These are phyloP conservation scores for Lactarius deliciosus DNA, from an alignment of 768 basidiomycete species.

Conservation along the genomic window DNA sequence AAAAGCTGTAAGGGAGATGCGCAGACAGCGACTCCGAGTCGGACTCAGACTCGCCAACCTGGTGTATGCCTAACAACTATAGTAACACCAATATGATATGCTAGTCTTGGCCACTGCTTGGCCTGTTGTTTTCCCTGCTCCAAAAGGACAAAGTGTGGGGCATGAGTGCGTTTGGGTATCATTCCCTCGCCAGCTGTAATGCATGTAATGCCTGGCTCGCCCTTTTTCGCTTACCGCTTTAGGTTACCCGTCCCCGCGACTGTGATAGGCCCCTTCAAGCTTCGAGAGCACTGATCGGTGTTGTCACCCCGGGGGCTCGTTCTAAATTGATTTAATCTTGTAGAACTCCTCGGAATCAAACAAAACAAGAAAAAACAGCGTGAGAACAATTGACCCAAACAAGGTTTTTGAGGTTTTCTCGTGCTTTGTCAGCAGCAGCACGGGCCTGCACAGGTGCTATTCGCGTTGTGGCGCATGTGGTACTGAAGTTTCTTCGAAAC, in stretches of 20 bases:
- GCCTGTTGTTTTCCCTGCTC: too few species aligned
- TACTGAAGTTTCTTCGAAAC: neutral
- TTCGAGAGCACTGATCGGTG: neutral
- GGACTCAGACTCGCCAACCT: too few species aligned
- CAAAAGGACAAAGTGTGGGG: too few species aligned
- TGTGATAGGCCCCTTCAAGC: neutral
- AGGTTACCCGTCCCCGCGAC: neutral
- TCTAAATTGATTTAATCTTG: neutral
- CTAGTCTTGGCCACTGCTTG: too few species aligned
- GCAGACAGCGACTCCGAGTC: too few species aligned
- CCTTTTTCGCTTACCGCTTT: neutral
- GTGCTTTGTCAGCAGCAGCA: neutral
- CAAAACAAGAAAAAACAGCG: neutral
- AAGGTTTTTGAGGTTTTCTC: neutral
- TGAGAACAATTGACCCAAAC: neutral
- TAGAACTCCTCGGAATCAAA: neutral
- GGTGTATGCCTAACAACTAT: too few species aligned
- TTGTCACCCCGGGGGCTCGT: neutral
- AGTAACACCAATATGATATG: too few species aligned
- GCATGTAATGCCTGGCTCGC: neutral
- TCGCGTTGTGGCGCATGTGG: neutral
- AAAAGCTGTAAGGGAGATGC: too few species aligned
- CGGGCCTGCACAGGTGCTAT: neutral
- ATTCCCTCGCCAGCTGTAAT: too few species aligned
- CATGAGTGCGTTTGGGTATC: too few species aligned